A percentile compares a stretch with the other conserved stretches of the same genome.
Conservation (phyloP, 148 eudicot species). For the Gaultheria prostrata region DNA sequence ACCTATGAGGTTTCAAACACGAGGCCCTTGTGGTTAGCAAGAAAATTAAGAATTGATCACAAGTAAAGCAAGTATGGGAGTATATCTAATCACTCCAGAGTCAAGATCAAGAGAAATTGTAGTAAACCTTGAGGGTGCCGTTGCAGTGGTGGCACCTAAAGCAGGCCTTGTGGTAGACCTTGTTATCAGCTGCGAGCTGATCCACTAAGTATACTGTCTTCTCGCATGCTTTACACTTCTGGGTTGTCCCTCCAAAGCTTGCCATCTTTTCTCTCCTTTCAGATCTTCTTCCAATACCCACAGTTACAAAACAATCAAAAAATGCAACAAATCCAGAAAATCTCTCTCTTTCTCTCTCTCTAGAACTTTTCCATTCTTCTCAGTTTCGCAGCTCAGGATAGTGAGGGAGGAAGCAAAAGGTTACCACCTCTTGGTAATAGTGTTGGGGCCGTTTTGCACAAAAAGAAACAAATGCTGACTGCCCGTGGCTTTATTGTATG, state of each 20-base stretch:
- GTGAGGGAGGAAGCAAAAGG: not conserved
- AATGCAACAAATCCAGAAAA: not conserved
- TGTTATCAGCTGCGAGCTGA: constrained; percentile 75
- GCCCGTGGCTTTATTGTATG: no score
- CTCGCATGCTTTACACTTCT: constrained; percentile 87
- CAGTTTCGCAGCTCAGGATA: not conserved
- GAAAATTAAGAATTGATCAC: not conserved
- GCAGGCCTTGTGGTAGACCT: constrained; percentile 78
- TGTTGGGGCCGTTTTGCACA: no score
- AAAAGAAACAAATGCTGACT: no score
- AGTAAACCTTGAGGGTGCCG: constrained; percentile 72
- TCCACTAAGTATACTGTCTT: constrained; percentile 90
- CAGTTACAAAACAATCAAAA: not conserved
- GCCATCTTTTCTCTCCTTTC: constrained; percentile 39
- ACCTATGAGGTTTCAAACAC: no score
- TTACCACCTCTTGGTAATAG: no score
- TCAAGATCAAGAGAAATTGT: not conserved
- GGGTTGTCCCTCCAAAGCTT: constrained; percentile 81
- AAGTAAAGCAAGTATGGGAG: not conserved
- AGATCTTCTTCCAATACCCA: constrained; percentile 8
- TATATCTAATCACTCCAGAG: no score
- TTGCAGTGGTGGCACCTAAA: constrained; percentile 95
- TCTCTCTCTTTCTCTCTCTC: constrained; percentile 8
- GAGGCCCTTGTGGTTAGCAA: no score
- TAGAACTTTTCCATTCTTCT: not conserved